Evolutionary conservation across 345 rosid genomes (phyloP).

Genomic region (Erodium maritimum): DNA sequence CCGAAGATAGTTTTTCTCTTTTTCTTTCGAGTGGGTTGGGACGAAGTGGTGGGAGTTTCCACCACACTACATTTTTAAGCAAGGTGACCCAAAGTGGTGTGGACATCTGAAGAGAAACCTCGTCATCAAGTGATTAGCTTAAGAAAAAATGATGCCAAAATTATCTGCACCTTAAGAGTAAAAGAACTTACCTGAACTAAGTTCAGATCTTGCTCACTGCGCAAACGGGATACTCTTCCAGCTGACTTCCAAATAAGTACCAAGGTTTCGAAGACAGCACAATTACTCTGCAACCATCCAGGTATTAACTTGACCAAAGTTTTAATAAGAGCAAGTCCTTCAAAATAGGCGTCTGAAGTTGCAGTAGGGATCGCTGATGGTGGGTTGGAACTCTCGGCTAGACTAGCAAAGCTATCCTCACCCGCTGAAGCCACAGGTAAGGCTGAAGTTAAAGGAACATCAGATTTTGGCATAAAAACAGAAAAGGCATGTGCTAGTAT

Average conservation of each 20-base stretch:
- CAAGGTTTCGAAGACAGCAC: slow-evolving; percentile 73
- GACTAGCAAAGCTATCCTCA: slow-evolving; percentile 48
- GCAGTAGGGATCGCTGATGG: slow-evolving; percentile 30
- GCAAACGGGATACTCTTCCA: slow-evolving; percentile 77
- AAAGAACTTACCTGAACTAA: slow-evolving; percentile 64
- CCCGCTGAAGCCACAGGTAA: slow-evolving; percentile 44
- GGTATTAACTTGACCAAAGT: slow-evolving; percentile 81
- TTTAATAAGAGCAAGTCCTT: slow-evolving; percentile 86
- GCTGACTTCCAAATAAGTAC: slow-evolving; percentile 91
- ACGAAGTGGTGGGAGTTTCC: no score
- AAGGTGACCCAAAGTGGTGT: no score
- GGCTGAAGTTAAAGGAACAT: slow-evolving; percentile 46
- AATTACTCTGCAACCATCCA: slow-evolving; percentile 84
- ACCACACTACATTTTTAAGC: no score
- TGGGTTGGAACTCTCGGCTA: slow-evolving; percentile 45
- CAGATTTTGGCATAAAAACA: slow-evolving; percentile 61
- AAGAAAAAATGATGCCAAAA: no score
- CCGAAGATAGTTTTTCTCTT: no score
- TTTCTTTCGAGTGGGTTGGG: no score
- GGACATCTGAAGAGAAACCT: no score
- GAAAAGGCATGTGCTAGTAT: slow-evolving; percentile 82
- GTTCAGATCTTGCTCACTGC: slow-evolving; percentile 84
- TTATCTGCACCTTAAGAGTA: background rate
- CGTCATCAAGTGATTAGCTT: no score
- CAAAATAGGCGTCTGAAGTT: slow-evolving; percentile 76